phyloP scores from a whole-genome alignment of 2,329 filamentous ascomycete species.

The Clonostachys sp. region DNA sequence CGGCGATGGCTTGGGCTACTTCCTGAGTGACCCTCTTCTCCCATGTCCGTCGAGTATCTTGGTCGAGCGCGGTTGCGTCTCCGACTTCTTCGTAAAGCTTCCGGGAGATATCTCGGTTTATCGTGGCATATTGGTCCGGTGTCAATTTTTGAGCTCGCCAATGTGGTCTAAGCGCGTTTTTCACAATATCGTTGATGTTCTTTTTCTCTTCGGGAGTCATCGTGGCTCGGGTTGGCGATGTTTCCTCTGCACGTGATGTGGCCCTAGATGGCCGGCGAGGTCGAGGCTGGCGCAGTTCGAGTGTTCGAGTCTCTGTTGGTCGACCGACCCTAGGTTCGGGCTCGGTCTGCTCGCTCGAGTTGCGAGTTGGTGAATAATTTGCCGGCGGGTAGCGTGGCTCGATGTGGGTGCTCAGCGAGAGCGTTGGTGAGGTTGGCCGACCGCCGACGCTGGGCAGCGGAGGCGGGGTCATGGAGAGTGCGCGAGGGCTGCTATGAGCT shows the following conservation, averaged over 20 bases:
- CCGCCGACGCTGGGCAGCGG: slow-evolving; percentile 49
- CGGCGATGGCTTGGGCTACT: slow-evolving; percentile 69
- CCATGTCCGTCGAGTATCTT: slow-evolving; percentile 63
- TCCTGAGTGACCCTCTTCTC: slow-evolving; percentile 74
- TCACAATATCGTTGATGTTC: slow-evolving; percentile 85
- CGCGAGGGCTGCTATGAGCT: slow-evolving; percentile 62
- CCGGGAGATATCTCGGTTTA: slow-evolving; percentile 86
- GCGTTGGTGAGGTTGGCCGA: slow-evolving; percentile 60
- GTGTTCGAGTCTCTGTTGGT: slow-evolving; percentile 21
- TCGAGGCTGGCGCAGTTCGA: slow-evolving; percentile 49
- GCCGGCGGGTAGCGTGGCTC: slow-evolving; percentile 71
- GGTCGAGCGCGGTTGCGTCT: slow-evolving; percentile 53
- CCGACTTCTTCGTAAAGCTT: slow-evolving; percentile 73
- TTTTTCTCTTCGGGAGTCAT: slow-evolving; percentile 82
- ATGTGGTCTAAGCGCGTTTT: slow-evolving; percentile 73
- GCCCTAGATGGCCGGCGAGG: slow-evolving; percentile 38
- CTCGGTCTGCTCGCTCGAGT: slow-evolving; percentile 26
- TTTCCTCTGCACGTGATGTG: slow-evolving; percentile 49
- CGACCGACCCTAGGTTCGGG: slow-evolving; percentile 26
- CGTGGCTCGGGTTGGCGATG: slow-evolving; percentile 59
- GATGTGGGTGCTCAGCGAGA: slow-evolving; percentile 66
- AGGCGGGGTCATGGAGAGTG: slow-evolving; percentile 64
- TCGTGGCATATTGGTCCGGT: slow-evolving; percentile 85
- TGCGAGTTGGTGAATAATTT: slow-evolving; percentile 62
- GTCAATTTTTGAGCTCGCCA: slow-evolving; percentile 77